Conservation (phyloP, 305 asterid species). For the Ilex paraguariensis region DNA sequence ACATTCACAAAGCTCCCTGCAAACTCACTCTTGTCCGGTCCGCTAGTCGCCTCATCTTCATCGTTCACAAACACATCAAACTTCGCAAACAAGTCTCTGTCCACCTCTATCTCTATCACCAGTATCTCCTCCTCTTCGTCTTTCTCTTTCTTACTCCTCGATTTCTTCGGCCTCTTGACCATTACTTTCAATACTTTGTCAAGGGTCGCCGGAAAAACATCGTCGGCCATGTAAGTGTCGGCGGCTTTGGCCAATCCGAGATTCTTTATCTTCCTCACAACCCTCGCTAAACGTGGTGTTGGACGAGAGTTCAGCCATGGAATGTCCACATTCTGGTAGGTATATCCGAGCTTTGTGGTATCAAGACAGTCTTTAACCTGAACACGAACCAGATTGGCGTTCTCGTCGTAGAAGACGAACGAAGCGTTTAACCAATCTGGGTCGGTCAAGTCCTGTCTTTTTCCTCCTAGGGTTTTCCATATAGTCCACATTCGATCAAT, state of each 20-base stretch:
- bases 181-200: conserved; percentile 20
- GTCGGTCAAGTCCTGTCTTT: conserved; percentile 8
- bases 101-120: conserved; percentile 25
- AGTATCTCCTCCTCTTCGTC: conserved; percentile 33
- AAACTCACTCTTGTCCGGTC: conserved; percentile 36
- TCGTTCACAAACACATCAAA: conserved; percentile 55
- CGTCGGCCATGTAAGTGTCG: neutral
- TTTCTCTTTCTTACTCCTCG: conserved; percentile 33
- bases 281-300: conserved; percentile 8
- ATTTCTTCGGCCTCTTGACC: conserved; percentile 34
- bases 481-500: conserved; percentile 27
- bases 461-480: conserved; percentile 16
- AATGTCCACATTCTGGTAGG: conserved; percentile 7
- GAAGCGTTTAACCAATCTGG: conserved; percentile 18
- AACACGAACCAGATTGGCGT: conserved; percentile 12
- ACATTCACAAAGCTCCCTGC: conserved; percentile 50
- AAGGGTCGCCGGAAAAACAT: conserved; percentile 26
- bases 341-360: conserved; percentile 10
- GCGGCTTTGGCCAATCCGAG: conserved; percentile 5
- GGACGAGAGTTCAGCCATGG: conserved; percentile 16
- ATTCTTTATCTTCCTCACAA: neutral
- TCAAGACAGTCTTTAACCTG: conserved; percentile 11
- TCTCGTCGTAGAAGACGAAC: conserved; percentile 17
- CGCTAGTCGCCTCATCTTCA: conserved; percentile 35
- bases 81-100: conserved; percentile 25